Conservation (phyloP, 2,329 filamentous ascomycete genomes). For the Epichloe gansuensis region DNA sequence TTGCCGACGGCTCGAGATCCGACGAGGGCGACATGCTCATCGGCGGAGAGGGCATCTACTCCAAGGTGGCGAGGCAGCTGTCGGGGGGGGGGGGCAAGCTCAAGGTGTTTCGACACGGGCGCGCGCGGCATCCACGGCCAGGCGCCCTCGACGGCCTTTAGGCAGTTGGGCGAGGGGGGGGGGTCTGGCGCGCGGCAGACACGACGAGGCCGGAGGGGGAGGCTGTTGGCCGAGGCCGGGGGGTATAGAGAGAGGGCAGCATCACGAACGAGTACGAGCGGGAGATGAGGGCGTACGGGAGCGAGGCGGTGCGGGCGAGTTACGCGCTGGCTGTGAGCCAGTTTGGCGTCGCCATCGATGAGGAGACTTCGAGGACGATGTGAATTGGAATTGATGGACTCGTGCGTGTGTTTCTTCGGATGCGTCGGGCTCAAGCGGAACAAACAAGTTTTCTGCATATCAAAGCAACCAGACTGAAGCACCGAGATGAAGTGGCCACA, state of each 20-base stretch:
- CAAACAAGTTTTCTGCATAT: too few species aligned
- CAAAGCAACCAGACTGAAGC: too few species aligned
- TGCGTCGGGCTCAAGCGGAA: too few species aligned
- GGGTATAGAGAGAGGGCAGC: constrained; percentile 40
- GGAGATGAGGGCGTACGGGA: constrained; percentile 48
- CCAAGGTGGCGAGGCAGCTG: constrained; percentile 45
- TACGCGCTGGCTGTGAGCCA: constrained; percentile 31
- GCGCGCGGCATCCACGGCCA: constrained; percentile 49
- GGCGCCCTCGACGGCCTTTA: too few species aligned
- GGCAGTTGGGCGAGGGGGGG: too few species aligned
- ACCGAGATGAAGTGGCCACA: too few species aligned
- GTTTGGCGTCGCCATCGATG: constrained; percentile 36
- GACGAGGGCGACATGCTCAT: constrained; percentile 46
- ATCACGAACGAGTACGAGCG: constrained; percentile 45
- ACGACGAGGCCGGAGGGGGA: constrained; percentile 45
- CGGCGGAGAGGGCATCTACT: constrained; percentile 51
- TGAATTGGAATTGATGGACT: background rate
- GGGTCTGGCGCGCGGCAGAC: constrained; percentile 51
- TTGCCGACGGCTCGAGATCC: constrained; percentile 46
- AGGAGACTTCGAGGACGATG: constrained; percentile 11
- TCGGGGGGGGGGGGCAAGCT: constrained; percentile 33
- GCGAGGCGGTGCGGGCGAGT: constrained; percentile 40
- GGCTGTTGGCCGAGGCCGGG: constrained; percentile 36
- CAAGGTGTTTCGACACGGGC: constrained; percentile 52
- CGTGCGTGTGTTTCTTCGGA: too few species aligned